Evolutionary conservation across 176 grass and related monocot species (phyloP), one percentile per base, ranked within the genome.

Genomic region (Poa annua): DNA sequence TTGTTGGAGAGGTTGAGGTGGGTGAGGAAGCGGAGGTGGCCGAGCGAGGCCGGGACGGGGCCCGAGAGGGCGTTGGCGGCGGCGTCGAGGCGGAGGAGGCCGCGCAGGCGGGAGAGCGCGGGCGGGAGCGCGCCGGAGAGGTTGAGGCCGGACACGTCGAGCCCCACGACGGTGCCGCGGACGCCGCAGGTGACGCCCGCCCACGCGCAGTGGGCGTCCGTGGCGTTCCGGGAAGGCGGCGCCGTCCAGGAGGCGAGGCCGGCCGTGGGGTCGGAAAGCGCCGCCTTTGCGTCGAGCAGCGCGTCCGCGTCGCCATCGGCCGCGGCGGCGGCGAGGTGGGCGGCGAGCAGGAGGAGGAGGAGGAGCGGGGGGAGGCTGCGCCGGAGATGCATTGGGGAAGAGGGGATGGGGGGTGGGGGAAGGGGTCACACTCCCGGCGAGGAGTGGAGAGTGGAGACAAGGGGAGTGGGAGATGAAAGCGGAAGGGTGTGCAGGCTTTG

Each of bases 1-100:
- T 97, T 97, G 76, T 90, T 90, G 73, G 92, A 94, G 83, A 97
- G 92, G 80, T 97, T 97, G 88, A 97, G 95, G 82, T 91, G 61
- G 78, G 78, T 44, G 79, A 97, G 92, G 33, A 60, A 66, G 68
- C 54, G 61, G 13, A 97, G 92, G 22, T 74, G 79, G 38, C 70
- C 80, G 35, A 97, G 75, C 19, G 81, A 76, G 11, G 77, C 20
- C 76, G 94, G 94, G 32, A 97, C 73, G 70, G 83, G 72, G 1
- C 94, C 94, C 0, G 75, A 80, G 34, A 97, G 26, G 1, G 75
- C 60, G 62, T 97, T 97, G 69, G 89, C 83, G 47, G 71, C 91
- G 85, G 85, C 82, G 59, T 88, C 76, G 51, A 97, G 89, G 76
- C 69, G 85, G 50, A 80, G 38, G 34, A 97, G 91, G 29, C 67